Evolutionary conservation across 345 rosid genomes (phyloP).

Genomic region (Populus pruinosa): DNA sequence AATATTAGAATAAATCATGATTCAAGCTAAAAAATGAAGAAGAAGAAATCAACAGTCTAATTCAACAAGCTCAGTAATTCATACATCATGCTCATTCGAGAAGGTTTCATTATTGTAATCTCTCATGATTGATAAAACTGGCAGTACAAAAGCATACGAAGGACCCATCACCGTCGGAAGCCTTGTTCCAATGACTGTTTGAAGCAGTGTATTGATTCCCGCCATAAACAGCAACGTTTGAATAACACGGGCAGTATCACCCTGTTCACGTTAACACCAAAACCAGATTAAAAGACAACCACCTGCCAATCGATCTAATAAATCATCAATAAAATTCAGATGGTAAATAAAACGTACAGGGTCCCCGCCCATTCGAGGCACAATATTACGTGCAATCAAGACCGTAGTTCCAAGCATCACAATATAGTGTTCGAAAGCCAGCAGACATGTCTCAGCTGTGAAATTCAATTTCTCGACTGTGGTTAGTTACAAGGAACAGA

Average conservation of each 20-base stretch:
- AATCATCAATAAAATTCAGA: not conserved
- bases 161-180: conserved; percentile 97
- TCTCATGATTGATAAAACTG: conserved; percentile 73
- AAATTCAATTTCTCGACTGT: conserved; percentile 8
- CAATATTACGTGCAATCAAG: conserved; percentile 58
- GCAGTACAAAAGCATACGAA: conserved; percentile 66
- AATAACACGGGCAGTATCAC: conserved; percentile 84
- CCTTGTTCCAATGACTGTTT: conserved; percentile 78
- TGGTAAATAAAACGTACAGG: conserved; percentile 43
- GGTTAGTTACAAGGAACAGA: conserved; percentile 2
- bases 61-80: not conserved
- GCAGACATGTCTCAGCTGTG: conserved; percentile 61
- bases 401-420: conserved; percentile 90
- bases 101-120: conserved; percentile 55
- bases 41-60: not conserved
- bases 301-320: not conserved
- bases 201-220: conserved; percentile 85
- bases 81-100: conserved; percentile 56
- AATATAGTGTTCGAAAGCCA: conserved; percentile 92
- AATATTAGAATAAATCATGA: not conserved
- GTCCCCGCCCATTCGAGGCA: conserved; percentile 81
- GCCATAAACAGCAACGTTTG: conserved; percentile 82
- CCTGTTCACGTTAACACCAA: conserved; percentile 42
- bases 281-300: not conserved
- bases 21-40: not conserved